phyloP scores from a whole-genome alignment of 345 rosid species.

The Lumnitzera littorea region DNA sequence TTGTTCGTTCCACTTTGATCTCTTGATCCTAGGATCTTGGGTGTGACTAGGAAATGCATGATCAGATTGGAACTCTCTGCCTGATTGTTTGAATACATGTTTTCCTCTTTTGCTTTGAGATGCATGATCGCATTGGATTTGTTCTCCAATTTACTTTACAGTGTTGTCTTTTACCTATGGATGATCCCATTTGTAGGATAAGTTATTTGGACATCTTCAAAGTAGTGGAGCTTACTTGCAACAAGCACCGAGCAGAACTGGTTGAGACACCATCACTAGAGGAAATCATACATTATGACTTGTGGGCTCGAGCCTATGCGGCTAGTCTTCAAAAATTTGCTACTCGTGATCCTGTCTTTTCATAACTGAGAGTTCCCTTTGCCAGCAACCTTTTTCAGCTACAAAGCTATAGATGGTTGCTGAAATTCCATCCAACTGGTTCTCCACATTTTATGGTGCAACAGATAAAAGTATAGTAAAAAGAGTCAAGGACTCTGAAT shows the following conservation, averaged over 20 bases:
- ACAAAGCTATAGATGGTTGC: conserved; percentile 1
- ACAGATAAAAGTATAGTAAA: too few relatives aligned
- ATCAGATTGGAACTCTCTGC: neutral
- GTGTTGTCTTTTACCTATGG: neutral
- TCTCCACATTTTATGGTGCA: too few relatives aligned
- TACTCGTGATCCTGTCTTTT: conserved; percentile 41
- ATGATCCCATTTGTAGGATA: conserved; percentile 44
- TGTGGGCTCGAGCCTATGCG: conserved; percentile 86
- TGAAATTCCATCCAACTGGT: neutral
- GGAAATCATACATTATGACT: conserved; percentile 81
- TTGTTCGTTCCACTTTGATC: too few relatives aligned
- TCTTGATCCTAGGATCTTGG: too few relatives aligned
- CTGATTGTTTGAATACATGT: neutral
- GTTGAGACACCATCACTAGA: conserved; percentile 68
- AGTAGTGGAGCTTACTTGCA: conserved; percentile 83
- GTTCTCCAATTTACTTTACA: too few relatives aligned
- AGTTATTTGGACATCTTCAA: conserved; percentile 85
- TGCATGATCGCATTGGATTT: too few relatives aligned
- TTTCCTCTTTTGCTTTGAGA: neutral
- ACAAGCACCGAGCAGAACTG: conserved; percentile 60
- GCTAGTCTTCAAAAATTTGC: conserved; percentile 38
- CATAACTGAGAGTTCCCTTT: conserved; percentile 13
- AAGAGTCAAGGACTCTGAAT: too few relatives aligned
- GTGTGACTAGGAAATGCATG: neutral
- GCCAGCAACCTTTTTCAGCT: conserved; percentile 2